Percentiles rank a stretch among this genome's conserved stretches.
phyloP scores from a whole-genome alignment of 2,329 filamentous ascomycete species.

The Calonectria fujianensis region DNA sequence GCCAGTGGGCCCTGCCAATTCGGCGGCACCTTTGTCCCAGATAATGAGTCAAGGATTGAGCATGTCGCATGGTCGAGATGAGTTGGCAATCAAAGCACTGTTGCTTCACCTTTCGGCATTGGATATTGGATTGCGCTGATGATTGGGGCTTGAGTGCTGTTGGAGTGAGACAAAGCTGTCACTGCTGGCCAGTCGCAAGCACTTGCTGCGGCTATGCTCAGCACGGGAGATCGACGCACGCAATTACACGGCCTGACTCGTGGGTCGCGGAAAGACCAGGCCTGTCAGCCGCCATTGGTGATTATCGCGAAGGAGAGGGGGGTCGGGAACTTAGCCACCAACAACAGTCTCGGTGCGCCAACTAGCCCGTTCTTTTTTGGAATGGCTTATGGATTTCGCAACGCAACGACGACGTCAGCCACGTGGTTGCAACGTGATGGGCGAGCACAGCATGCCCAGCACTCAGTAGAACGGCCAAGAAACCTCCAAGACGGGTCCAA shows the following conservation, averaged over 20 bases:
- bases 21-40: constrained; percentile 26
- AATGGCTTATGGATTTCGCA: constrained; percentile 38
- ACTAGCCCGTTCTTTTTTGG: constrained; percentile 39
- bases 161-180: constrained; percentile 13
- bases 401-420: constrained; percentile 44
- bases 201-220: constrained; percentile 32
- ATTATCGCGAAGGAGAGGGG: constrained; percentile 34
- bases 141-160: constrained; percentile 18
- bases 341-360: constrained; percentile 37
- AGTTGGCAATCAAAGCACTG: constrained; percentile 25
- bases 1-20: neutral
- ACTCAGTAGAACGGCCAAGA: constrained; percentile 17
- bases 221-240: constrained; percentile 54
- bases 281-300: constrained; percentile 37
- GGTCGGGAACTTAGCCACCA: constrained; percentile 33
- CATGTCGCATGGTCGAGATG: constrained; percentile 21
- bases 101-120: constrained; percentile 10
- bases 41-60: constrained; percentile 17
- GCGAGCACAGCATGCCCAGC: constrained; percentile 26
- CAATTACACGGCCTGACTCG: constrained; percentile 51
- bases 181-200: constrained; percentile 30
- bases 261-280: constrained; percentile 37
- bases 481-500: constrained; percentile 31
- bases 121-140: neutral
- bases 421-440: constrained; percentile 54